Evolutionary conservation across 768 basidiomycete species (phyloP).

Genomic region (Albatrellus ellisii): DNA sequence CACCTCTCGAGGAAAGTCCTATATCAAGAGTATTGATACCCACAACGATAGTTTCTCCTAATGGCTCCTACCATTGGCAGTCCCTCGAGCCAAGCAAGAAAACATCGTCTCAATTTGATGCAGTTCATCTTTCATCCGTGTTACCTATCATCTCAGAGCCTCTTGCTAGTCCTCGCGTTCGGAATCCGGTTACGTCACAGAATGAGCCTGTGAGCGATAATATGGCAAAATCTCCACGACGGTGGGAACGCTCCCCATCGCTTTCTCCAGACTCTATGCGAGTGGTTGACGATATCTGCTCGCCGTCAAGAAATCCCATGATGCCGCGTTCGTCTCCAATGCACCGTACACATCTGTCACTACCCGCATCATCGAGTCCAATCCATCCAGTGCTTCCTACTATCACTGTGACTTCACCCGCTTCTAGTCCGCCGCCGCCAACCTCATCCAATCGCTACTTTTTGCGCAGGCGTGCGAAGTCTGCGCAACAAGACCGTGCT

Average conservation of each 20-base stretch:
- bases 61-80: slow-evolving; percentile 37
- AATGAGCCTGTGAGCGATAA: too few species aligned
- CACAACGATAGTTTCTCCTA: slow-evolving; percentile 37
- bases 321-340: neutral
- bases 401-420: neutral
- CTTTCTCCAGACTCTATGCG: too few species aligned
- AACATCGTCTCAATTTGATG: slow-evolving; percentile 26
- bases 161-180: too few species aligned
- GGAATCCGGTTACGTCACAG: too few species aligned
- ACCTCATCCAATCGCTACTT: slow-evolving; percentile 15
- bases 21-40: slow-evolving; percentile 33
- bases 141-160: too few species aligned
- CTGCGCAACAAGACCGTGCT: neutral
- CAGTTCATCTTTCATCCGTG: too few species aligned
- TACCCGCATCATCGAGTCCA: too few species aligned
- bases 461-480: slow-evolving; percentile 13
- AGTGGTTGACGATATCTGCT: too few species aligned
- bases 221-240: too few species aligned
- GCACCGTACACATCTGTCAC: too few species aligned
- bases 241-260: too few species aligned
- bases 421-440: neutral
- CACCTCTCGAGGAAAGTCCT: neutral
- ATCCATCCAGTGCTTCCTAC: too few species aligned
- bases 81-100: slow-evolving; percentile 20
- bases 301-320: neutral